phyloP scores from a whole-genome alignment of 345 rosid species.

The Gossypium thurberi region DNA sequence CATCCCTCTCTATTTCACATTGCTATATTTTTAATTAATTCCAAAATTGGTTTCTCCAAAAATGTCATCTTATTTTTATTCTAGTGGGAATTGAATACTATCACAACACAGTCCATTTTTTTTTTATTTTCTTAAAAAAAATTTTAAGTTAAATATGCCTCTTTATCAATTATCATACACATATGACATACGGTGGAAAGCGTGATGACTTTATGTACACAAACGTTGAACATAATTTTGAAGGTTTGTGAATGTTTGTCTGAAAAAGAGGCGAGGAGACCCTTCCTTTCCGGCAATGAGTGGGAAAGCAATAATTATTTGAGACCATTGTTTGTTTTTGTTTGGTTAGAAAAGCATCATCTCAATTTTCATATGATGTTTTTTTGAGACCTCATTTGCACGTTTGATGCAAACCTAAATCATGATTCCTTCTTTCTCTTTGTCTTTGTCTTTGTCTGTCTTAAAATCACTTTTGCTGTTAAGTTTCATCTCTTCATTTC shows the following conservation, averaged over 20 bases:
- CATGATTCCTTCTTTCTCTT: neutral
- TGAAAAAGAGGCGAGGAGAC: neutral
- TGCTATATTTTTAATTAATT: neutral
- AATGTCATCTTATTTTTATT: too few species aligned
- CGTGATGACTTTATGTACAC: neutral
- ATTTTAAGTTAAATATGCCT: neutral
- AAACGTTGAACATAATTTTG: neutral
- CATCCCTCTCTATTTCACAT: neutral
- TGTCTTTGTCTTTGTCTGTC: neutral
- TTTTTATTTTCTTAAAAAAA: too few species aligned
- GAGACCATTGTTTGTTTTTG: neutral
- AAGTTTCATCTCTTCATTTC: neutral
- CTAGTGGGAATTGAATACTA: too few species aligned
- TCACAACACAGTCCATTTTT: too few species aligned
- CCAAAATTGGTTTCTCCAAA: neutral
- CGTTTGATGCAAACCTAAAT: slow-evolving; percentile 5
- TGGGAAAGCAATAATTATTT: neutral
- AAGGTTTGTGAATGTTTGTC: neutral
- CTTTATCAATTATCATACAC: neutral
- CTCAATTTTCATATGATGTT: neutral
- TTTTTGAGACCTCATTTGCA: slow-evolving; percentile 6
- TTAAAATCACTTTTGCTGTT: neutral
- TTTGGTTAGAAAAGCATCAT: neutral
- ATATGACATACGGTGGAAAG: neutral
- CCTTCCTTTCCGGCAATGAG: slow-evolving; percentile 14